Evolutionary conservation across 805 yeast genomes (phyloP).

Genomic region (Saturnispora halmiae): DNA sequence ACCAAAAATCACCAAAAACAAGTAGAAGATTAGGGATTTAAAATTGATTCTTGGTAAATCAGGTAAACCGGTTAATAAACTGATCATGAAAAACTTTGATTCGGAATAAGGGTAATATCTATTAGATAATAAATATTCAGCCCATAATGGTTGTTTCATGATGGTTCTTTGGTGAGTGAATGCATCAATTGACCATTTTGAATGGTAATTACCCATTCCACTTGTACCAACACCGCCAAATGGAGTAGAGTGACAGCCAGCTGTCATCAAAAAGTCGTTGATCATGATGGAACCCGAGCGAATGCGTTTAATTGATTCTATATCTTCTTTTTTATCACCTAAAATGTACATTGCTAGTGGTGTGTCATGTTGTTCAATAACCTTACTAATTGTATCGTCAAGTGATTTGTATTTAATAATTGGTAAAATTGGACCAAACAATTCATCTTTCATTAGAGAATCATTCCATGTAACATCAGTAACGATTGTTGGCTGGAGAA

Average conservation of each 20-base stretch:
- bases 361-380: slow-evolving; percentile 48
- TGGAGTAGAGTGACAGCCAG: slow-evolving; percentile 54
- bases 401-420: slow-evolving; percentile 42
- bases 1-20: slow-evolving; percentile 10
- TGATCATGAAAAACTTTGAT: slow-evolving; percentile 20
- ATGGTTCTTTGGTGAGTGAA: slow-evolving; percentile 71
- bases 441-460: slow-evolving; percentile 61
- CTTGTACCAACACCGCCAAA: slow-evolving; percentile 89
- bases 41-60: slow-evolving; percentile 11
- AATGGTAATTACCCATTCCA: slow-evolving; percentile 81
- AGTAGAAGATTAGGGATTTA: background rate
- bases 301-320: slow-evolving; percentile 41
- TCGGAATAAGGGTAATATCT: slow-evolving; percentile 57
- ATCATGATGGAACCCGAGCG: slow-evolving; percentile 67
- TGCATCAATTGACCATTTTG: slow-evolving; percentile 54
- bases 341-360: slow-evolving; percentile 79
- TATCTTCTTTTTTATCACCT: slow-evolving; percentile 38
- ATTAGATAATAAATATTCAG: slow-evolving; percentile 44
- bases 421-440: slow-evolving; percentile 84
- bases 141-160: slow-evolving; percentile 57
- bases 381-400: slow-evolving; percentile 34
- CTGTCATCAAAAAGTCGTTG: slow-evolving; percentile 67
- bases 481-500: slow-evolving; percentile 68
- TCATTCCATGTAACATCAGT: slow-evolving; percentile 57
- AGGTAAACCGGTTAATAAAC: slow-evolving; percentile 12